These are phyloP conservation scores for Saccharomycopsis fibuligera DNA, from an alignment of 805 yeast species.

Conservation along the genomic window DNA sequence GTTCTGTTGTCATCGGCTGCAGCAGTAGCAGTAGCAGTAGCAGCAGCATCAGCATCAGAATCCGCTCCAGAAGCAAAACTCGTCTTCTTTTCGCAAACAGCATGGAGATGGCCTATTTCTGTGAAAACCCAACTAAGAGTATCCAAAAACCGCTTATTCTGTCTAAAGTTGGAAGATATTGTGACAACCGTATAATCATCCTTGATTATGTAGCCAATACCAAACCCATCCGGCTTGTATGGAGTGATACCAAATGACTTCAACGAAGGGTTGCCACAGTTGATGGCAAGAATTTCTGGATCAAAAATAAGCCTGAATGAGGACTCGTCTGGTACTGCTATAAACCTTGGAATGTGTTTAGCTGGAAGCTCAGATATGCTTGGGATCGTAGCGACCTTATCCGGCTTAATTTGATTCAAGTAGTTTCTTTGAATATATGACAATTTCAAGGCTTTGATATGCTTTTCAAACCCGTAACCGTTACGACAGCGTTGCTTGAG, in stretches of 20 bases:
- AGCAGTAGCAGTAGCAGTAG: background rate
- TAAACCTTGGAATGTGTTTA: slow-evolving; percentile 20
- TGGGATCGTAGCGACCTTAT: slow-evolving; percentile 32
- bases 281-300: slow-evolving; percentile 49
- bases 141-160: slow-evolving; percentile 70
- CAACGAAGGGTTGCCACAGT: slow-evolving; percentile 90
- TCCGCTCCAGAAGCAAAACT: too few relatives aligned
- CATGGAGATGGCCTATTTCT: slow-evolving; percentile 48
- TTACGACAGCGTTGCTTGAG: slow-evolving; percentile 16
- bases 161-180: slow-evolving; percentile 80
- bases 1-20: background rate
- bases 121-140: slow-evolving; percentile 64
- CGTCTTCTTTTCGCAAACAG: slow-evolving; percentile 6
- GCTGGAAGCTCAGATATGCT: slow-evolving; percentile 23
- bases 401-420: slow-evolving; percentile 37
- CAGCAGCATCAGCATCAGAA: background rate
- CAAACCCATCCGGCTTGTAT: slow-evolving; percentile 81
- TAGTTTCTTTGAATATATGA: slow-evolving; percentile 43
- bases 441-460: slow-evolving; percentile 57
- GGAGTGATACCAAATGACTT: slow-evolving; percentile 87
- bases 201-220: slow-evolving; percentile 86
- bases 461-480: slow-evolving; percentile 70
- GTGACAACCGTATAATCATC: slow-evolving; percentile 76
- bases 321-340: slow-evolving; percentile 28
- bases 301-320: slow-evolving; percentile 33